These are phyloP conservation scores for Caloboletus inedulis DNA, from an alignment of 1,284 basidiomycete species.

Conservation along the genomic window DNA sequence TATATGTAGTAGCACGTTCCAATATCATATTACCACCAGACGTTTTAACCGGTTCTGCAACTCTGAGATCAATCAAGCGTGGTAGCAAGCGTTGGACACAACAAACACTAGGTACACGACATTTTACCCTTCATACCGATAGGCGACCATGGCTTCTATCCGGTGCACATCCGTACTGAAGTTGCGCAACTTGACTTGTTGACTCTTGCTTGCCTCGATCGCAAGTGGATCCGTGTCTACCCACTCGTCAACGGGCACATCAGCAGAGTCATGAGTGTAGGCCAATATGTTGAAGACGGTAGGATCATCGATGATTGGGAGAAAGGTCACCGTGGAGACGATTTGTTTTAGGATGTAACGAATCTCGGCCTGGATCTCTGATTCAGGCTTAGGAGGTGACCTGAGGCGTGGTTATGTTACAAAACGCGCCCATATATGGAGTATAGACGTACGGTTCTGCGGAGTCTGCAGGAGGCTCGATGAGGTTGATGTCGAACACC, in stretches of 20 bases:
- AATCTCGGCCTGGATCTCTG: constrained; percentile 96
- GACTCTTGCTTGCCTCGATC: constrained; percentile 93
- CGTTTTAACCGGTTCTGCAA: not conserved
- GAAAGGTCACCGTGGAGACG: constrained; percentile 92
- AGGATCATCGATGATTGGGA: constrained; percentile 92
- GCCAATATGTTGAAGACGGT: constrained; percentile 96
- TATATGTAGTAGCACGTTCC: constrained; percentile 7
- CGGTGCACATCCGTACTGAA: constrained; percentile 91
- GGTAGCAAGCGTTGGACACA: not conserved
- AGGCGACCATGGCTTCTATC: constrained; percentile 87
- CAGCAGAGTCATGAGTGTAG: constrained; percentile 85
- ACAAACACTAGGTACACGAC: not conserved
- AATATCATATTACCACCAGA: constrained; percentile 1
- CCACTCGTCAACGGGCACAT: constrained; percentile 90
- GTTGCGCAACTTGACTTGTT: constrained; percentile 89
- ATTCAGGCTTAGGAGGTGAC: constrained; percentile 66
- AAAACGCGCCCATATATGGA: not conserved
- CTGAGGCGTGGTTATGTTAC: constrained; percentile 30
- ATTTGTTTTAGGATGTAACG: constrained; percentile 98
- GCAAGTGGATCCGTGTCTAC: constrained; percentile 92
- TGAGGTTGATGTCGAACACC: constrained; percentile 95
- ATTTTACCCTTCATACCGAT: constrained; percentile 63
- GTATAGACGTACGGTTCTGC: constrained; percentile 45
- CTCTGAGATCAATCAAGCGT: not conserved
- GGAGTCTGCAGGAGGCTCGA: constrained; percentile 52